These are phyloP conservation scores for Endogone sp. DNA, from an alignment of 192 early-diverging fungal genomes.

Conservation along the genomic window DNA sequence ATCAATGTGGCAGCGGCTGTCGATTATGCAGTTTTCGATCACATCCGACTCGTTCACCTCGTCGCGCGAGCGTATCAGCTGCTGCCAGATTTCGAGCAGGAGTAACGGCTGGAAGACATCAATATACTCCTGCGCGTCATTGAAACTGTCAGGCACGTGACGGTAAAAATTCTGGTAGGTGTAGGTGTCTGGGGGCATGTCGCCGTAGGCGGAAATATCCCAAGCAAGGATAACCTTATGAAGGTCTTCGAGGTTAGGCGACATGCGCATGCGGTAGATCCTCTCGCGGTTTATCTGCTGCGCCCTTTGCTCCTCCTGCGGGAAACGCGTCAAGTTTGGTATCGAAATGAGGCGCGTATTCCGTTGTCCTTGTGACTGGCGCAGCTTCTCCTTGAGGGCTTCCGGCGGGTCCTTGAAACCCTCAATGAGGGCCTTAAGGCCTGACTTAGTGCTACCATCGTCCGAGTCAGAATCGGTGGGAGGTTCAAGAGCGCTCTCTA, in stretches of 20 bases:
- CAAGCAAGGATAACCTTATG: slow-evolving; percentile 61
- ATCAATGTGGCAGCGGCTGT: slow-evolving; percentile 60
- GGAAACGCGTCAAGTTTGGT: slow-evolving; percentile 9
- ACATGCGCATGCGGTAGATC: not conserved
- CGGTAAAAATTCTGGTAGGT: slow-evolving; percentile 12
- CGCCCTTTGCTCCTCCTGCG: slow-evolving; percentile 9
- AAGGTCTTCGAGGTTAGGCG: slow-evolving; percentile 48
- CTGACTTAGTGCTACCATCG: not conserved
- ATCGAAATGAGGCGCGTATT: not conserved
- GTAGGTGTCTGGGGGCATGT: slow-evolving; percentile 47
- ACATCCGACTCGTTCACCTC: slow-evolving; percentile 49
- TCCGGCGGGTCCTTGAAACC: not conserved
- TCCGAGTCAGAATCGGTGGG: not conserved
- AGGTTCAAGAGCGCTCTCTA: not conserved
- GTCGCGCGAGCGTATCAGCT: slow-evolving; percentile 69
- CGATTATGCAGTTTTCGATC: slow-evolving; percentile 32
- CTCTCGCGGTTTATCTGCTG: slow-evolving; percentile 32
- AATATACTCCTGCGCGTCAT: slow-evolving; percentile 53
- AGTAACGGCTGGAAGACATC: slow-evolving; percentile 76
- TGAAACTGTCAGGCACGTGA: slow-evolving; percentile 59
- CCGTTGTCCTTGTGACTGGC: not conserved
- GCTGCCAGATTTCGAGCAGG: slow-evolving; percentile 82
- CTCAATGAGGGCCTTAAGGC: not conserved
- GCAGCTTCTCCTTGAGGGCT: not conserved
- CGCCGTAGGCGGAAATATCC: slow-evolving; percentile 46